Percentiles rank a stretch among this genome's conserved stretches.
These are phyloP conservation scores for Parietaria judaica DNA, from an alignment of 306 rosid species.

Conservation along the genomic window DNA sequence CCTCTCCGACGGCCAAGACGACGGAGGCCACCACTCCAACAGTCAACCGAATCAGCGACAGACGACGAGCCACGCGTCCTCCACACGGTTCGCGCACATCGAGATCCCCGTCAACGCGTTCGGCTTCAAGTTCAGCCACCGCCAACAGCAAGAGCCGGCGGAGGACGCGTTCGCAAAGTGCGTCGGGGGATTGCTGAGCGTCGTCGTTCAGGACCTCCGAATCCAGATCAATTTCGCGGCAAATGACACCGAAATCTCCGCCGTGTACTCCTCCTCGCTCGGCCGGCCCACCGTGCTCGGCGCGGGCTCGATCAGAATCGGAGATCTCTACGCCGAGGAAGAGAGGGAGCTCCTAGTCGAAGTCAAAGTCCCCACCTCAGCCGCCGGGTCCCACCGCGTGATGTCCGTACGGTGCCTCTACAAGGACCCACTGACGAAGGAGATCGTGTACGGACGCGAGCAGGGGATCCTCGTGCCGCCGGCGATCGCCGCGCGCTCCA, in stretches of 20 bases:
- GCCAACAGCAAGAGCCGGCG: constrained; percentile 33
- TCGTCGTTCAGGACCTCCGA: constrained; percentile 63
- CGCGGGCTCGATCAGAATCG: constrained; percentile 56
- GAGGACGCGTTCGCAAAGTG: constrained; percentile 71
- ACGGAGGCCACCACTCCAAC: constrained; percentile 9
- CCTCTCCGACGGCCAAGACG: constrained; percentile 66
- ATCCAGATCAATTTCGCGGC: constrained; percentile 52
- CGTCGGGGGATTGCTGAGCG: constrained; percentile 60
- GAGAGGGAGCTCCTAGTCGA: constrained; percentile 69
- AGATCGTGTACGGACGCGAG: constrained; percentile 51
- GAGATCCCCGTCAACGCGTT: constrained; percentile 75
- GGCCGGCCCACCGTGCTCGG: constrained; percentile 46
- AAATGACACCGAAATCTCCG: constrained; percentile 38
- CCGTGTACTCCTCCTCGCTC: constrained; percentile 46
- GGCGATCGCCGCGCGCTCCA: constrained; percentile 17
- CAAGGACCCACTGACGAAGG: constrained; percentile 59
- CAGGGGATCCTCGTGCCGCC: constrained; percentile 51
- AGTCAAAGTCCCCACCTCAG: constrained; percentile 37
- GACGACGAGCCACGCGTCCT: constrained; percentile 27
- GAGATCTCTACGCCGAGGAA: constrained; percentile 75
- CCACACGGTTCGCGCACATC: constrained; percentile 66
- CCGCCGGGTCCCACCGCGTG: constrained; percentile 39
- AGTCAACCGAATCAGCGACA: constrained; percentile 49
- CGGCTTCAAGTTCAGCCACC: constrained; percentile 29
- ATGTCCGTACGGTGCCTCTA: constrained; percentile 63